Evolutionary conservation across 2,329 filamentous ascomycete species (phyloP), one percentile per base, ranked within the genome.

Genomic region (Cytospora piceae): DNA sequence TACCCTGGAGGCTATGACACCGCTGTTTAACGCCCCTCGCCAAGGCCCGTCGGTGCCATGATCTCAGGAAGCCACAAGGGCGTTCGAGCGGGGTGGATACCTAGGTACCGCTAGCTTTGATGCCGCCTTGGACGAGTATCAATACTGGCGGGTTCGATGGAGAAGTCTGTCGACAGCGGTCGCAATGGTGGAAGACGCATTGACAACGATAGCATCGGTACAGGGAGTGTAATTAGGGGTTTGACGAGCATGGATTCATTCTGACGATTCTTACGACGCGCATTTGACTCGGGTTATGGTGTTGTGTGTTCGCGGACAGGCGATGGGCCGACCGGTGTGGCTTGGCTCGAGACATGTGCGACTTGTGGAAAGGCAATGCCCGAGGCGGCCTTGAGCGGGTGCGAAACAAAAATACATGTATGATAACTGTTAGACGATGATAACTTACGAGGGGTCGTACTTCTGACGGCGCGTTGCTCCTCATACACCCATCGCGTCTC

Each of bases 221-320:
- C n/a, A n/a, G 3, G n/a, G 11, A 37, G n/a, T 49, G 46, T 49
- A 49, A 22, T 24, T 14, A 22, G n/a, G 46, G 46, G n/a, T 14
- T 49, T 24, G 9, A 49, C n/a, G 46, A 49, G 46, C 46, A 49
- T 49, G 46, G 24, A 49, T 49, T 22, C n/a, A 49, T 49, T 49
- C 7, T 49, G 20, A 49, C n/a, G 46, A 49, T 49, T 49, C 24
- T 49, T 24, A 49, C 46, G 46, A 49, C 22, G n/a, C 12, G 46
- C n/a, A 9, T 49, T 37, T 49, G 46, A 49, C 46, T 24, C 46
- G n/a, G 42, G 20, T 22, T 49, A 20, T 24, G n/a, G 46, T 24
- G n/a, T 49, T 49, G 46, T 49, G 46, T 24, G n/a, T 24, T 12
- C 8, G 22, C 46, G 24, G 8, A 49, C 46, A 49, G 46, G 46